These are phyloP conservation scores for Quercus alba DNA, from an alignment of 306 rosid species.

Conservation along the genomic window DNA sequence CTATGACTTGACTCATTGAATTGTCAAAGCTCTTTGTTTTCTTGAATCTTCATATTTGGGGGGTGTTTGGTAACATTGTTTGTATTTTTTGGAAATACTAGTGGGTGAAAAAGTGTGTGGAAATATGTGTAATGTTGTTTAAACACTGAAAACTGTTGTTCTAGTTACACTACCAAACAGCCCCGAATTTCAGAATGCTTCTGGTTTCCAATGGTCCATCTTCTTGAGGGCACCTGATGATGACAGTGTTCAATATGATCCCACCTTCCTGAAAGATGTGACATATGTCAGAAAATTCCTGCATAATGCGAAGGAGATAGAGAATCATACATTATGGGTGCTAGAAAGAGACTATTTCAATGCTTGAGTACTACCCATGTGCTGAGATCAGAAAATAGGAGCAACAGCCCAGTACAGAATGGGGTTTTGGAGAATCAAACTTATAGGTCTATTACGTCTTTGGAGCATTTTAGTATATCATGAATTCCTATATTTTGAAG, in stretches of 20 bases:
- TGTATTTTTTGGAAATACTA: no score
- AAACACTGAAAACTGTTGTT: no score
- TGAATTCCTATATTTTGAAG: background rate
- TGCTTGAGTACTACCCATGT: background rate
- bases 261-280: conserved; percentile 1
- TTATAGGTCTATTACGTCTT: background rate
- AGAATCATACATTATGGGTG: background rate
- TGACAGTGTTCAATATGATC: conserved; percentile 5
- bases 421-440: background rate
- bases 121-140: no score
- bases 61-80: no score
- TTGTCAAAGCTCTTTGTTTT: background rate
- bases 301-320: conserved; percentile 2
- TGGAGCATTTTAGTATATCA: background rate
- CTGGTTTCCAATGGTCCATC: background rate
- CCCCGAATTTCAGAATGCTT: background rate
- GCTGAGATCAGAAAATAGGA: background rate
- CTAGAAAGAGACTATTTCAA: background rate
- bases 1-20: conserved; percentile 5
- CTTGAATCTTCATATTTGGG: conserved; percentile 1
- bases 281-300: background rate
- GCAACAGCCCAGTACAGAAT: background rate
- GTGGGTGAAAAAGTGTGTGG: no score
- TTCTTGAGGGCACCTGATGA: background rate
- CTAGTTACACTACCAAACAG: no score